phyloP scores from a whole-genome alignment of 140 eudicot genomes.

The Erigeron philadelphicus region DNA sequence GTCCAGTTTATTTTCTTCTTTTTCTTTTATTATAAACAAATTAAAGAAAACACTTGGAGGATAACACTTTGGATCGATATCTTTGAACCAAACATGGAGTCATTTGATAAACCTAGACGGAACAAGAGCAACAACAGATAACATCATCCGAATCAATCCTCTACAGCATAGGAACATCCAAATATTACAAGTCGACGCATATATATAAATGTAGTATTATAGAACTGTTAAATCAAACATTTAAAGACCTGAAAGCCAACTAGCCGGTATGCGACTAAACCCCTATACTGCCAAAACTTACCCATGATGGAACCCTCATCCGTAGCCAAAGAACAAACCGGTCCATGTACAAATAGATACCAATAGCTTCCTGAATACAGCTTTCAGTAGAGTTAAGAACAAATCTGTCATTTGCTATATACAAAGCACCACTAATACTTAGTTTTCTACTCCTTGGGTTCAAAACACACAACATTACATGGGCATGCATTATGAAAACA shows the following conservation, averaged over 20 bases:
- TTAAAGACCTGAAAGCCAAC: conserved; percentile 7
- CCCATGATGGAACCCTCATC: conserved; percentile 2
- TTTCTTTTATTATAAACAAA: too few relatives aligned
- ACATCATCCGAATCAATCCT: conserved; percentile 5
- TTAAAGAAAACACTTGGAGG: too few relatives aligned
- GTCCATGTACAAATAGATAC: conserved; percentile 19
- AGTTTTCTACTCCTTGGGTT: conserved; percentile 26
- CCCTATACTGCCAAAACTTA: conserved; percentile 14
- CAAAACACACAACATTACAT: conserved; percentile 37
- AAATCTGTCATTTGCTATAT: conserved; percentile 32
- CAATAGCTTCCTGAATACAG: conserved; percentile 22
- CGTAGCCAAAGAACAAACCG: conserved; percentile 9
- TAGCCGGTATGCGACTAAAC: not conserved
- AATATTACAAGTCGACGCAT: conserved; percentile 2
- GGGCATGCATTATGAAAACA: conserved; percentile 24
- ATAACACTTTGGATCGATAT: too few relatives aligned
- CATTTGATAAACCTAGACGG: not conserved
- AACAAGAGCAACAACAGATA: not conserved
- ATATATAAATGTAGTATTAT: not conserved
- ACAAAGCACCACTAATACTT: conserved; percentile 28
- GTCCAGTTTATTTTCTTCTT: too few relatives aligned
- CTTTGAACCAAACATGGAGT: too few relatives aligned
- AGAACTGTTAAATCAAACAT: conserved; percentile 5
- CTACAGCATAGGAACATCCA: conserved; percentile 25
- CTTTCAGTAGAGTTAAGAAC: conserved; percentile 24